Evolutionary conservation across 805 yeast species (phyloP), one percentile per base, ranked within the genome.

Genomic region (Metschnikowia lochheadii): DNA sequence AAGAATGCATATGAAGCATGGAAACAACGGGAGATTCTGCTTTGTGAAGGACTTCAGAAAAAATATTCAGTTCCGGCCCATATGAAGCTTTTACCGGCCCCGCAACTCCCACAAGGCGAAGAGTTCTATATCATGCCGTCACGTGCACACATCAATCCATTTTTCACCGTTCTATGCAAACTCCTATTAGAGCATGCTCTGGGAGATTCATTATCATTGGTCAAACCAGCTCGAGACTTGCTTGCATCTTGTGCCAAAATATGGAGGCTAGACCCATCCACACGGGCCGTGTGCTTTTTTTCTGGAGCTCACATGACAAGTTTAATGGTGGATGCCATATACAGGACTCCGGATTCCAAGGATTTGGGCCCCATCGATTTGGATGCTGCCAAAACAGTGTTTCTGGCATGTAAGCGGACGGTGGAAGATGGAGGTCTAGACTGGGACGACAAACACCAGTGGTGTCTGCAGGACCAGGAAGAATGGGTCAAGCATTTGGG

Each of bases 181-280:
- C 60, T 71, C 20, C 75, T 85, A 42, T 56, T 84, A 6, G 68
- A 68, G 26, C 46, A 46, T 39, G 41, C 41, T 10, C 40, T 37
- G 40, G 40, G 29, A 2, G 41, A 39, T 15, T 39, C 36, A 15
- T 44, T 42, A 7, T 44, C 40, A 21, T 48, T 54, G 32, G 34
- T 82, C 1, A 79, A 78, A 52, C 62, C 72, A 15, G 69, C 80
- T 0, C 62, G 66, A 6, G 72, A 70, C 41, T 62, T 85, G 11
- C 57, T 85, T 3, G 63, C 61, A 1, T 63, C 72, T 14, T 78
- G 80, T 48, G 68, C 80, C 6, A 72, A 69, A 38, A 70, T 79
- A 48, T 87, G 94, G 94, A 68, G 86, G 50, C 63, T 85, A 4
- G 77, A 76, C 51, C 63, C 63, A 6, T 68, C 81, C 0, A 71